Evolutionary conservation across 1,139 yeast genomes (phyloP), one percentile per base, ranked within the genome.

Genomic region (Dujonia santamariae): DNA sequence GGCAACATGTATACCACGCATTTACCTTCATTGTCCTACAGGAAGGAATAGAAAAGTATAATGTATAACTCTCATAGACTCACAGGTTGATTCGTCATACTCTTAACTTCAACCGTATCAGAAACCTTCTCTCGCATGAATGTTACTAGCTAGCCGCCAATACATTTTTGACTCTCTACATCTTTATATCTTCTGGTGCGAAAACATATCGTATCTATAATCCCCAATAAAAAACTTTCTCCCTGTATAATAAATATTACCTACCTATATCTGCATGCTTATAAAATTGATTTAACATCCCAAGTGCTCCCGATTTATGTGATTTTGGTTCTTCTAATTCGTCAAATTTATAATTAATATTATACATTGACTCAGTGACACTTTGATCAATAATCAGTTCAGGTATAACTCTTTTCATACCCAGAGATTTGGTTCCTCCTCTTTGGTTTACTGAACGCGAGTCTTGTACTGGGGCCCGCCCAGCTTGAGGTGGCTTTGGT

Each of bases 221-320:
- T n/a, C n/a, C n/a, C n/a, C n/a, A n/a, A 11, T 11, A 11, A 21
- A 11, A 21, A 21, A 12, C 23, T 12, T 21, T 11, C 23, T 11
- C 12, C 23, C 11, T 21, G n/a, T 9, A 11, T 12, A 21, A 12
- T 21, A 12, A 11, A 21, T 11, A 6, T 17, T 30, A 30, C 12
- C 33, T 30, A 7, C 36, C 36, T 13, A 33, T 33, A 28, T 33
- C 47, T 45, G 67, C 79, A 43, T 80, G 82, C 48, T 76, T 82
- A 53, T 87, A 87, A 44, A 86, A 83, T 53, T 87, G 92, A 51
- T 86, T 87, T 38, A 88, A 68, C 64, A 88, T 69, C 1, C 95
- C 95, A 35, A 88, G 61, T 3, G 88, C 95, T 0, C 96, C 95
- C 2, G 79, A 78, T 37, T 53, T 59, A 24, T 54, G 47, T 8